These are phyloP conservation scores for Aegilops longissima DNA, from an alignment of 176 grass and related monocot species.

Conservation along the genomic window DNA sequence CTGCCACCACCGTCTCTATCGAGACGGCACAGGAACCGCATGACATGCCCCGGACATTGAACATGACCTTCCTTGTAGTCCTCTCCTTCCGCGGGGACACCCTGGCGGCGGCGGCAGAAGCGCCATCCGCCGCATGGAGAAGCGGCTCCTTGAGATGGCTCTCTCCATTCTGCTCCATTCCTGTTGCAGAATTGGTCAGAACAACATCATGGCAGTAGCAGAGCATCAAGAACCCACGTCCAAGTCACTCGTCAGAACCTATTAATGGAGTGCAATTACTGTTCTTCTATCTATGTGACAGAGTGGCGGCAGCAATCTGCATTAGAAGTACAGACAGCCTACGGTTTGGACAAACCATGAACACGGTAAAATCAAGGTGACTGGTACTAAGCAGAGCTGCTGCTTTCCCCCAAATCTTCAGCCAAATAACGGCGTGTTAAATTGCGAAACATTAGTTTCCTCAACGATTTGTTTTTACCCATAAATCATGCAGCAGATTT, in stretches of 20 bases:
- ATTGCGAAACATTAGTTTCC: neutral
- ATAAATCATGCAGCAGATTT: neutral
- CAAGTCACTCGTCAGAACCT: neutral
- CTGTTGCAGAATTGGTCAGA: conserved; percentile 4
- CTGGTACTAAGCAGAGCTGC: neutral
- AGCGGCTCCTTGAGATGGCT: conserved; percentile 62
- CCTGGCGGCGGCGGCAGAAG: conserved; percentile 9
- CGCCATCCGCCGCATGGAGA: conserved; percentile 15
- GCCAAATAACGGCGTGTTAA: neutral
- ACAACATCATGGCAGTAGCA: neutral
- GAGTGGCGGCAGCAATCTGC: neutral
- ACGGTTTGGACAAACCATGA: neutral
- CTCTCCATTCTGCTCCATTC: conserved; percentile 48
- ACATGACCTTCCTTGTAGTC: conserved; percentile 50
- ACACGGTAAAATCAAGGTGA: neutral
- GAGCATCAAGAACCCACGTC: neutral
- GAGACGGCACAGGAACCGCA: conserved; percentile 73
- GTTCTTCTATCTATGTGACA: neutral
- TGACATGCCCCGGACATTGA: conserved; percentile 72
- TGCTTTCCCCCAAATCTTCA: neutral
- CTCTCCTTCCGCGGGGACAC: conserved; percentile 41
- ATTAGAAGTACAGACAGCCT: neutral
- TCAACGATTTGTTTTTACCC: neutral
- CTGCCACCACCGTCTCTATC: conserved; percentile 71
- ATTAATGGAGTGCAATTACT: neutral